These are phyloP conservation scores for Alternaria arborescens DNA, from an alignment of 2,329 filamentous ascomycete genomes.

Conservation along the genomic window DNA sequence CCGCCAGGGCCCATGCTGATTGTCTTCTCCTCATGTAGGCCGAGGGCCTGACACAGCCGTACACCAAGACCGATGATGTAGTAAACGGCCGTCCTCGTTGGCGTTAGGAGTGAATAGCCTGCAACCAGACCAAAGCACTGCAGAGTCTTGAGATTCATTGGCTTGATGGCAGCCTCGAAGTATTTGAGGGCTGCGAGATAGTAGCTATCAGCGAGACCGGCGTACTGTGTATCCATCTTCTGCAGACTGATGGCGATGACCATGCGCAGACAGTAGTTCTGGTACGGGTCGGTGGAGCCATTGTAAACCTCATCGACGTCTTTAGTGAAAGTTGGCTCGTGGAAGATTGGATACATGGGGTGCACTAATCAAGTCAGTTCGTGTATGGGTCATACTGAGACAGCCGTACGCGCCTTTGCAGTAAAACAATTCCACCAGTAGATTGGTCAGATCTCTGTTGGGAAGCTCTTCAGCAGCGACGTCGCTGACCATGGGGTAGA, in stretches of 20 bases:
- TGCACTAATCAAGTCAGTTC: constrained; percentile 68
- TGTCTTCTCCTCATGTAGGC: constrained; percentile 87
- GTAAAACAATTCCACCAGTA: constrained; percentile 84
- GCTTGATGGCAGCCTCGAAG: constrained; percentile 81
- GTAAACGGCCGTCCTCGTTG: constrained; percentile 90
- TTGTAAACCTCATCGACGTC: constrained; percentile 84
- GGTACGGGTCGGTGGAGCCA: constrained; percentile 78
- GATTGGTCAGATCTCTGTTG: constrained; percentile 75
- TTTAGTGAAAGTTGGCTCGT: constrained; percentile 78
- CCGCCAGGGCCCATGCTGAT: constrained; percentile 71
- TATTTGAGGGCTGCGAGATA: constrained; percentile 88
- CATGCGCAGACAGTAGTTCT: constrained; percentile 89
- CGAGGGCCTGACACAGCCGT: constrained; percentile 87
- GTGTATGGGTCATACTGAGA: not conserved
- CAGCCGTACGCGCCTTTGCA: constrained; percentile 70
- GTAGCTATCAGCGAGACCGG: constrained; percentile 93
- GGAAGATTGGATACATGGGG: constrained; percentile 84
- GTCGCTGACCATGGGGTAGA: constrained; percentile 89
- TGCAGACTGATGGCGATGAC: constrained; percentile 95
- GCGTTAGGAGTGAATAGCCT: constrained; percentile 91
- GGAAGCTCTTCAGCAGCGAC: constrained; percentile 81
- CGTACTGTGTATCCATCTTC: constrained; percentile 87
- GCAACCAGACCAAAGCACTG: constrained; percentile 89
- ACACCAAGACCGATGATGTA: constrained; percentile 90
- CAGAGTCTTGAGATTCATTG: constrained; percentile 89